Conservation (phyloP, 1,284 basidiomycete species). For the Ceratorhiza oryzae-sativae region DNA sequence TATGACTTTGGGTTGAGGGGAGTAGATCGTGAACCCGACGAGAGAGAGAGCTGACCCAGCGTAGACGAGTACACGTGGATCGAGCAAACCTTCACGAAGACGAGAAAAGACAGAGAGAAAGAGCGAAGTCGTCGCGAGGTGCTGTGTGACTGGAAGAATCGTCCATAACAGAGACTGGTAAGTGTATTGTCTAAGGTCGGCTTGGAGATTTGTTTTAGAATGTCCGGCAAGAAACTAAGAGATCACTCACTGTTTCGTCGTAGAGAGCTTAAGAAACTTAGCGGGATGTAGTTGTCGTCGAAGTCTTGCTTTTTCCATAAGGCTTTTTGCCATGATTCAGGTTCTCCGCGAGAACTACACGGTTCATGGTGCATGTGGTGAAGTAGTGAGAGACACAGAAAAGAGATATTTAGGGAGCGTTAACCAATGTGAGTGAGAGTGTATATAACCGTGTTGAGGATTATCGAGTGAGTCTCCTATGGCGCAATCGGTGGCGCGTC, state of each 20-base stretch:
- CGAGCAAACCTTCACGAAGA: conserved; percentile 68
- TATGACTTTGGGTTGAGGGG: conserved; percentile 42
- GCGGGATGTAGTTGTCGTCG: conserved; percentile 87
- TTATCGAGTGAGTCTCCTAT: conserved; percentile 25
- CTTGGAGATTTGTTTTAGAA: conserved; percentile 54
- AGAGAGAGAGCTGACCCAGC: conserved; percentile 66
- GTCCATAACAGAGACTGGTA: conserved; percentile 76
- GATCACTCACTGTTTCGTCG: conserved; percentile 72
- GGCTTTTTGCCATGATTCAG: conserved; percentile 72
- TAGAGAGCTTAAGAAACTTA: conserved; percentile 79
- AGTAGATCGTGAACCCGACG: conserved; percentile 67
- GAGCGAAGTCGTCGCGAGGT: conserved; percentile 78
- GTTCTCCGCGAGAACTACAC: not conserved
- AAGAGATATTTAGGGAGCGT: too few relatives aligned
- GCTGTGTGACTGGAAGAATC: conserved; percentile 84
- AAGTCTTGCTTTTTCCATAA: conserved; percentile 82
- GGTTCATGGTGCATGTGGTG: conserved; percentile 33
- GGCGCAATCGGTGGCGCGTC: conserved; percentile 39
- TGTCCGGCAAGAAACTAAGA: not conserved
- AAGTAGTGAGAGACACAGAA: not conserved
- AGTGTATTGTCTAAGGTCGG: conserved; percentile 76
- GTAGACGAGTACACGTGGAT: conserved; percentile 75
- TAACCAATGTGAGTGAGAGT: too few relatives aligned
- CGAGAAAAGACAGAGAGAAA: conserved; percentile 83
- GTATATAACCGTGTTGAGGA: too few relatives aligned